Evolutionary conservation across 169 alveolate species (phyloP), one percentile per base, ranked within the genome.

Genomic region (Cryptosporidium felis): DNA sequence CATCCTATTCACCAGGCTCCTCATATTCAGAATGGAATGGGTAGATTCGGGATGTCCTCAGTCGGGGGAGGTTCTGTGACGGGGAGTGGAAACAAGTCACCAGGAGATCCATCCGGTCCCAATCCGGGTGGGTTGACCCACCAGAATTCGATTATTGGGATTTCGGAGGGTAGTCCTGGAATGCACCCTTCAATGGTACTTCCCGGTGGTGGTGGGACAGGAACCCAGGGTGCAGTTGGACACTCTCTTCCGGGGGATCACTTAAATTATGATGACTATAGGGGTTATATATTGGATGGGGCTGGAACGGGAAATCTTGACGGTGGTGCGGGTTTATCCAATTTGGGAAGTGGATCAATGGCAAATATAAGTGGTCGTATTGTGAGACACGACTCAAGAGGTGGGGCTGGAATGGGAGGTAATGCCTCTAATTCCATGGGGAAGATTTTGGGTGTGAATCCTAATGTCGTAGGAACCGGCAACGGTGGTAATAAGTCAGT

Each of bases 261-360:
- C 12, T 18, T 74, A 30, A 74, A 53, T 26, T 74, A 53, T 49
- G 85, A 74, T 74, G 85, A 74, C 41, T 74, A 74, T 74, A 74
- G 85, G 14, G 56, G 56, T 74, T 74, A 74, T 56, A 74, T 74
- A 16, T 34, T 74, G 34, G 85, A 74, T 53, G 67, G 74, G 21
- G 67, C 28, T 3, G 28, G 28, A 18, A 34, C 34, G 21, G 5
- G 51, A 21, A 38, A 36, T 5, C 21, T 21, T 34, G 41, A 16
- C 23, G 67, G 56, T 34, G 56, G 0, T 53, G 46, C 60, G 16
- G 38, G 53, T 45, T 14, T 45, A 5, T 41, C 80, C 18, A 12
- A 36, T 1, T 26, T 63, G 53, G 56, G 0, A 18, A 63, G 12
- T 34, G 46, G 49, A 14, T 3, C 47, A 8, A 36, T 51, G 53